Evolutionary conservation across 306 rosid species (phyloP).

Genomic region (Nissolia schottii): DNA sequence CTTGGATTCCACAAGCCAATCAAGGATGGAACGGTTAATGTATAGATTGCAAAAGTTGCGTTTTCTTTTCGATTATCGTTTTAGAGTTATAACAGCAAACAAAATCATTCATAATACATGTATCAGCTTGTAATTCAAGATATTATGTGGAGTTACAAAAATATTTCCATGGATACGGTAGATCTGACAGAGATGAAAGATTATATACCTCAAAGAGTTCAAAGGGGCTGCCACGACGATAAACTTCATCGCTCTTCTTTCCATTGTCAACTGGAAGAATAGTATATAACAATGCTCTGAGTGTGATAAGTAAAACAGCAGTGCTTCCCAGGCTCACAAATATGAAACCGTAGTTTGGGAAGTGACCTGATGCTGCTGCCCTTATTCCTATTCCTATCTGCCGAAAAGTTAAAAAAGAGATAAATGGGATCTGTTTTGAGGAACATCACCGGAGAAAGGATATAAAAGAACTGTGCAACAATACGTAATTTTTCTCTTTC

Average conservation of each 20-base stretch:
- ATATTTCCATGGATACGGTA: background rate
- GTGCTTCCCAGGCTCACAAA: constrained; percentile 83
- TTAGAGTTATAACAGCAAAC: background rate
- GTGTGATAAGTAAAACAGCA: constrained; percentile 69
- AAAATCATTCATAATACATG: background rate
- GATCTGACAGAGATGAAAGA: background rate
- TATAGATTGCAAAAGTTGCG: background rate
- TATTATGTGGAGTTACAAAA: background rate
- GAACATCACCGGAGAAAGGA: background rate
- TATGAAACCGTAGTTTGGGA: constrained; percentile 60
- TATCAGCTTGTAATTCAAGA: background rate
- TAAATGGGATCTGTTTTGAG: background rate
- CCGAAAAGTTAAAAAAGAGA: constrained; percentile 6
- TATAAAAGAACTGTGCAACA: background rate
- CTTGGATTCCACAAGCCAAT: background rate
- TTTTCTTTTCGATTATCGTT: background rate
- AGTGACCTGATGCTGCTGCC: constrained; percentile 48
- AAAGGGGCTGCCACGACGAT: constrained; percentile 84
- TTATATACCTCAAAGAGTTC: constrained; percentile 85
- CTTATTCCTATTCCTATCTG: constrained; percentile 80
- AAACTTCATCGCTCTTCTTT: constrained; percentile 75
- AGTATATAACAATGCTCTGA: constrained; percentile 62
- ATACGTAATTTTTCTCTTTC: background rate
- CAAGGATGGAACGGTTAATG: background rate
- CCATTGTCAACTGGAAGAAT: constrained; percentile 46